These are phyloP conservation scores for Clitoria ternatea DNA, from an alignment of 306 rosid genomes.

Conservation along the genomic window DNA sequence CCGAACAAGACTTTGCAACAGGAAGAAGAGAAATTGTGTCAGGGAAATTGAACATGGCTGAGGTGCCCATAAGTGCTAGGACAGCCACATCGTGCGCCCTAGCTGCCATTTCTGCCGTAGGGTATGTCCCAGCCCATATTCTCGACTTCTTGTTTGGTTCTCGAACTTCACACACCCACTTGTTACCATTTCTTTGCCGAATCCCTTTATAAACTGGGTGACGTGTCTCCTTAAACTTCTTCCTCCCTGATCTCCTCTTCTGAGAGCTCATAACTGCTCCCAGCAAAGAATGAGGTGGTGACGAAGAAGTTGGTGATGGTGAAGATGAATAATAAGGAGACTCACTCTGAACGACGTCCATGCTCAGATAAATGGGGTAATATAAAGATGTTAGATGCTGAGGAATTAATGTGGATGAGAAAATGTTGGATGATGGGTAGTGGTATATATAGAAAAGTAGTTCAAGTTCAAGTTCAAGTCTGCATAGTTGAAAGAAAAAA, in stretches of 20 bases:
- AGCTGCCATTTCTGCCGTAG: constrained; percentile 44
- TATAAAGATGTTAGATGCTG: too few species aligned
- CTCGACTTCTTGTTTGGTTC: constrained; percentile 31
- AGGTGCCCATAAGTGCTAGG: constrained; percentile 30
- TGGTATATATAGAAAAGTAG: background rate
- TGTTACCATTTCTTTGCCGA: constrained; percentile 23
- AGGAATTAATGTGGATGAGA: too few species aligned
- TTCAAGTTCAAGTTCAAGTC: background rate
- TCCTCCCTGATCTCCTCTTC: constrained; percentile 29
- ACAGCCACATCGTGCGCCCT: constrained; percentile 38
- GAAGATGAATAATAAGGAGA: background rate
- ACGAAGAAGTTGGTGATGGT: background rate
- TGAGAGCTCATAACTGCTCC: background rate
- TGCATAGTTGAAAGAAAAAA: too few species aligned
- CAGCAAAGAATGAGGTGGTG: too few species aligned
- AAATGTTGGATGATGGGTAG: too few species aligned
- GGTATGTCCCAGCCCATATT: constrained; percentile 40
- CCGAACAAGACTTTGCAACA: constrained; percentile 3
- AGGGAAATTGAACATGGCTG: constrained; percentile 24
- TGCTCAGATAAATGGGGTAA: background rate
- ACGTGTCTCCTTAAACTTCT: constrained; percentile 28
- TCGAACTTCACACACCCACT: constrained; percentile 40
- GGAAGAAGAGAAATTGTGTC: constrained; percentile 23
- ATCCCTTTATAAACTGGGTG: constrained; percentile 32
- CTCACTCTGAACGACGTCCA: background rate